A percentile compares a stretch with the other conserved stretches of the same genome.
These are phyloP conservation scores for Ustilaginoidea virens DNA, from an alignment of 2,329 filamentous ascomycete species.

Conservation along the genomic window DNA sequence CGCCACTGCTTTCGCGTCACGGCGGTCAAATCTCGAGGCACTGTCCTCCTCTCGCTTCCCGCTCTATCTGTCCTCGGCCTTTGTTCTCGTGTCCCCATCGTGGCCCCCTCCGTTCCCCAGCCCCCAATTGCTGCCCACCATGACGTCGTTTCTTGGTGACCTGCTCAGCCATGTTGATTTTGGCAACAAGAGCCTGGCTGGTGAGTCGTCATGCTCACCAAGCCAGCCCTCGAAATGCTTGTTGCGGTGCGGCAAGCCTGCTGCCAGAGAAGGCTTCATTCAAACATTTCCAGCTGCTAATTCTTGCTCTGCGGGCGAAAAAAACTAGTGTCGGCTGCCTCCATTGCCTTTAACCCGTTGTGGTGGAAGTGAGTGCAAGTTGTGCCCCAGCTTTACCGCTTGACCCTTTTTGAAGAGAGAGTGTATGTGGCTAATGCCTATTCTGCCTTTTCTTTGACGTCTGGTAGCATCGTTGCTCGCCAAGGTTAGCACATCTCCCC, in stretches of 20 bases:
- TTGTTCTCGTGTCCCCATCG: too few species aligned
- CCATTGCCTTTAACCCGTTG: constrained; percentile 92
- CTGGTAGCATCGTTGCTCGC: constrained; percentile 59
- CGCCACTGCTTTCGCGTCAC: too few species aligned
- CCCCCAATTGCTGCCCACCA: constrained; percentile 15
- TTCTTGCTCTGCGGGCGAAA: background rate
- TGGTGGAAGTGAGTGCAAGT: constrained; percentile 82
- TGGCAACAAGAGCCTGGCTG: constrained; percentile 46
- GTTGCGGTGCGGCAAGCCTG: too few species aligned
- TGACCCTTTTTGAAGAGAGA: background rate
- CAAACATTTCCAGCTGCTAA: constrained; percentile 4
- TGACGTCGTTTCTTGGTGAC: constrained; percentile 24
- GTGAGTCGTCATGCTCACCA: constrained; percentile 28
- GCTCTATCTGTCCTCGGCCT: too few species aligned
- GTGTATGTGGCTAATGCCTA: background rate
- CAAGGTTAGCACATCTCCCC: constrained; percentile 41
- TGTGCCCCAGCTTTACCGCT: background rate
- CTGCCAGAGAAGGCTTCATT: too few species aligned
- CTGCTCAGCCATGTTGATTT: constrained; percentile 53
- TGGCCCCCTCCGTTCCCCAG: too few species aligned
- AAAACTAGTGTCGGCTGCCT: constrained; percentile 53
- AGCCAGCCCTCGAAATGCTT: background rate
- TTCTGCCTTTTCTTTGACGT: constrained; percentile 1
- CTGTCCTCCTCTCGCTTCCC: too few species aligned
- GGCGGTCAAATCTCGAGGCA: background rate